A percentile compares a stretch with the other conserved stretches of the same genome.
Conservation (phyloP, 2,329 filamentous ascomycete genomes). For the Fusarium lateritium region DNA sequence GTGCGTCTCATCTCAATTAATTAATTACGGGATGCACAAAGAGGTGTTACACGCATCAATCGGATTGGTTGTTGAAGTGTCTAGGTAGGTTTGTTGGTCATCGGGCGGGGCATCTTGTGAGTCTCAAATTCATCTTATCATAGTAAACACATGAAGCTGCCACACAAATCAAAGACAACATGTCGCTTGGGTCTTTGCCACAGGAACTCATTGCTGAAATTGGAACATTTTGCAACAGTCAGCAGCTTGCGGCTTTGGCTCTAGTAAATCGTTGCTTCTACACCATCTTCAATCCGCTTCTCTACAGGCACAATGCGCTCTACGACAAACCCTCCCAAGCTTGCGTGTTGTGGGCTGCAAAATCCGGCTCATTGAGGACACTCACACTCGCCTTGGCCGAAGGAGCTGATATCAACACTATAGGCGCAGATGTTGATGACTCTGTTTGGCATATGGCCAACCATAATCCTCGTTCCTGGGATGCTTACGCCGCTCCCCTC, state of each 20-base stretch:
- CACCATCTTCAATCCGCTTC: slow-evolving; percentile 9
- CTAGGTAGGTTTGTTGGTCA: too few species aligned
- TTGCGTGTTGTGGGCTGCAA: slow-evolving; percentile 12
- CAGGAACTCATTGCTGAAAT: not conserved
- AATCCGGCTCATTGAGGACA: not conserved
- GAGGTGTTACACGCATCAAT: too few species aligned
- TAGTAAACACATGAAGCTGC: not conserved
- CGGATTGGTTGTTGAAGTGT: too few species aligned
- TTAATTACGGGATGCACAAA: too few species aligned
- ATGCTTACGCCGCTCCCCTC: slow-evolving; percentile 1
- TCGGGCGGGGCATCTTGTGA: not conserved
- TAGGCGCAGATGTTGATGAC: not conserved
- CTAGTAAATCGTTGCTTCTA: slow-evolving; percentile 1
- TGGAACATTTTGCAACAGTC: not conserved
- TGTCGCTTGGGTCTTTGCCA: not conserved
- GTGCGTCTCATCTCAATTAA: too few species aligned
- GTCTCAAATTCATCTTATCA: too few species aligned
- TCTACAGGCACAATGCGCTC: slow-evolving; percentile 14
- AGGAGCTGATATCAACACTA: slow-evolving; percentile 12
- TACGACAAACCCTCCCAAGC: slow-evolving; percentile 4
- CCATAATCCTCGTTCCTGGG: not conserved
- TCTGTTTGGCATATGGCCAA: not conserved
- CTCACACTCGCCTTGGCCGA: slow-evolving; percentile 12
- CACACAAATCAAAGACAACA: not conserved
- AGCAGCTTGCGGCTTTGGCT: slow-evolving; percentile 5